phyloP scores from a whole-genome alignment of 1,139 yeast species.

The Diutina siamensis region DNA sequence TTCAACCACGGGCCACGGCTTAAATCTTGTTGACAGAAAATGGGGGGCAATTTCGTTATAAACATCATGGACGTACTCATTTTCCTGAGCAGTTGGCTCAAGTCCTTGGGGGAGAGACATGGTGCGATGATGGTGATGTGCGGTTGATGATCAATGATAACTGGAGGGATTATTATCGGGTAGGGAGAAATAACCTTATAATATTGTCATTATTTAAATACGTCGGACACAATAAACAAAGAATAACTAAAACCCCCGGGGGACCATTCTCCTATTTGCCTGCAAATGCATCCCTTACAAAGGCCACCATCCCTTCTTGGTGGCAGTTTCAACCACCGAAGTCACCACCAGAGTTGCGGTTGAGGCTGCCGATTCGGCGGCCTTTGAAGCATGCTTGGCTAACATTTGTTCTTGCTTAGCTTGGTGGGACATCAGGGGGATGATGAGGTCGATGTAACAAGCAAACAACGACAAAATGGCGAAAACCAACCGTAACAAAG shows the following conservation, averaged over 20 bases:
- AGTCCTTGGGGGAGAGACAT: constrained; percentile 5
- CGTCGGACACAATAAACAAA: no score
- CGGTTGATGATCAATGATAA: no score
- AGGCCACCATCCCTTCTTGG: constrained; percentile 5
- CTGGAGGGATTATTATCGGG: no score
- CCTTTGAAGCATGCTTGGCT: not conserved
- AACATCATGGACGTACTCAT: constrained; percentile 73
- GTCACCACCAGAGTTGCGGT: not conserved
- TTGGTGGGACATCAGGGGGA: constrained; percentile 16
- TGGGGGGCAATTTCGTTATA: constrained; percentile 88
- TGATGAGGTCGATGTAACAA: constrained; percentile 41
- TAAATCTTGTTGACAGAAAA: constrained; percentile 85
- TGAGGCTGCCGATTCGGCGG: not conserved
- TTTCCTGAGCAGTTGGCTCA: constrained; percentile 49
- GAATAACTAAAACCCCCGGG: not conserved
- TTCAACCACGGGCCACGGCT: constrained; percentile 96
- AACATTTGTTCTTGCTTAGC: constrained; percentile 1
- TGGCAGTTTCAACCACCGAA: not conserved
- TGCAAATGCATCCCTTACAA: not conserved
- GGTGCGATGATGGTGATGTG: constrained; percentile 1
- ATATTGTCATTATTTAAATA: no score
- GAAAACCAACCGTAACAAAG: constrained; percentile 33
- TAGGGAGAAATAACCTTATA: no score
- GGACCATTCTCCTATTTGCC: not conserved
- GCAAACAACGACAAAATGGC: constrained; percentile 35